phyloP scores from a whole-genome alignment of 2,329 filamentous ascomycete genomes.

The Xylariales sp. region DNA sequence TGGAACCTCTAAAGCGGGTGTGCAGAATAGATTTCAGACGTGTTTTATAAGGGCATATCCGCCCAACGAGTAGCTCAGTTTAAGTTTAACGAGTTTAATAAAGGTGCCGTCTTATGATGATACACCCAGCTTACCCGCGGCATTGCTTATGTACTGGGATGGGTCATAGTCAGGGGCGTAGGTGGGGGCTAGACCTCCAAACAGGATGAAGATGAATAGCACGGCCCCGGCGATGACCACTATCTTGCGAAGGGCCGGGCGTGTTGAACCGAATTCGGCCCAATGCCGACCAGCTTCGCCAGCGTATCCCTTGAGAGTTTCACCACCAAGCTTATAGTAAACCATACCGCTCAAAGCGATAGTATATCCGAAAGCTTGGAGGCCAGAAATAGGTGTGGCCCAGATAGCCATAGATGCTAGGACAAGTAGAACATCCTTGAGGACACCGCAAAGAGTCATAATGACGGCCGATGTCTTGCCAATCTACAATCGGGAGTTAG shows the following conservation, averaged over 20 bases:
- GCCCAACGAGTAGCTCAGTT: background rate
- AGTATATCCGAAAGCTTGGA: conserved; percentile 86
- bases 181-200: conserved; percentile 73
- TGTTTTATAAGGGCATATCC: background rate
- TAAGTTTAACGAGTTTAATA: background rate
- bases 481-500: conserved; percentile 68
- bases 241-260: conserved; percentile 82
- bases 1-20: background rate
- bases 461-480: conserved; percentile 89
- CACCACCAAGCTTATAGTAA: conserved; percentile 87
- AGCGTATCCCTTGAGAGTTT: conserved; percentile 84
- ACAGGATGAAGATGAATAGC: conserved; percentile 74
- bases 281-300: conserved; percentile 79
- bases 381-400: conserved; percentile 76
- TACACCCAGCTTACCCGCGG: conserved; percentile 61
- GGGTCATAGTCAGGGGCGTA: conserved; percentile 68
- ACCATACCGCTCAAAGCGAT: conserved; percentile 83
- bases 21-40: background rate
- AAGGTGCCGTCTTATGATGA: conserved; percentile 40
- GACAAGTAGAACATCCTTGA: conserved; percentile 89
- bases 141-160: conserved; percentile 60
- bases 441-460: conserved; percentile 86
- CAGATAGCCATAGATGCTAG: conserved; percentile 83
- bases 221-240: conserved; percentile 74
- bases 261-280: conserved; percentile 84